phyloP scores from a whole-genome alignment of 345 rosid genomes.

The Geranium brycei region DNA sequence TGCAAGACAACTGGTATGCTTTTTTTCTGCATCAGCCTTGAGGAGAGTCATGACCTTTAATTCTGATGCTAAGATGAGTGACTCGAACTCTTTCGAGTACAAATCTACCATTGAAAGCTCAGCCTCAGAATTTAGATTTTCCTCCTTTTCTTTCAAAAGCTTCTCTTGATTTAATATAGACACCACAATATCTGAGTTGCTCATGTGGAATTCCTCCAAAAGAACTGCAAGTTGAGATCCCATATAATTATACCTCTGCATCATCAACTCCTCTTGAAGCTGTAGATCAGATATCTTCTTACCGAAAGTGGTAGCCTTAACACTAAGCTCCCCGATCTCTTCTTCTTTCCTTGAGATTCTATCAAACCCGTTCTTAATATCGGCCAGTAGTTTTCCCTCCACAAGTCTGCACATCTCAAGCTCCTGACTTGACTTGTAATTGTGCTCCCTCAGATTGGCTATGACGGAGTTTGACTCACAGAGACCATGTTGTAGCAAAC shows the following conservation, averaged over 20 bases:
- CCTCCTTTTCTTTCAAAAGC: conserved; percentile 33
- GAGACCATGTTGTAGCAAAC: conserved; percentile 75
- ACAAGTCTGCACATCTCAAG: conserved; percentile 61
- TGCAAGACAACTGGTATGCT: conserved; percentile 19
- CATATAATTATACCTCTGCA: conserved; percentile 66
- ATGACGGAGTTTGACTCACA: conserved; percentile 54
- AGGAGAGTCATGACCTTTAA: conserved; percentile 36
- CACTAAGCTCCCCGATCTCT: conserved; percentile 45
- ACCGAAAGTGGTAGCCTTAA: conserved; percentile 53
- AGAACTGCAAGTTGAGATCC: conserved; percentile 70
- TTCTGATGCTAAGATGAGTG: conserved; percentile 37
- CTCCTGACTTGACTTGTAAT: conserved; percentile 58
- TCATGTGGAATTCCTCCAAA: conserved; percentile 60
- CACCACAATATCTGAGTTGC: conserved; percentile 30
- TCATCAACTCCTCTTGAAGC: conserved; percentile 78
- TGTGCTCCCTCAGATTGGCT: conserved; percentile 61
- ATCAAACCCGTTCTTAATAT: conserved; percentile 69
- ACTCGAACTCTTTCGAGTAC: conserved; percentile 61
- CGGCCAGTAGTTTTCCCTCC: conserved; percentile 68
- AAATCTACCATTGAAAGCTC: conserved; percentile 33
- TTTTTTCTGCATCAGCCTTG: conserved; percentile 22
- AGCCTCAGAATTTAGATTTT: conserved; percentile 35
- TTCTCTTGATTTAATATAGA: conserved; percentile 48
- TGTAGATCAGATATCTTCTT: conserved; percentile 51
- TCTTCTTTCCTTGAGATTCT: conserved; percentile 70